These are phyloP conservation scores for Cordyceps tenuipes DNA, from an alignment of 2,329 filamentous ascomycete genomes.

Conservation along the genomic window DNA sequence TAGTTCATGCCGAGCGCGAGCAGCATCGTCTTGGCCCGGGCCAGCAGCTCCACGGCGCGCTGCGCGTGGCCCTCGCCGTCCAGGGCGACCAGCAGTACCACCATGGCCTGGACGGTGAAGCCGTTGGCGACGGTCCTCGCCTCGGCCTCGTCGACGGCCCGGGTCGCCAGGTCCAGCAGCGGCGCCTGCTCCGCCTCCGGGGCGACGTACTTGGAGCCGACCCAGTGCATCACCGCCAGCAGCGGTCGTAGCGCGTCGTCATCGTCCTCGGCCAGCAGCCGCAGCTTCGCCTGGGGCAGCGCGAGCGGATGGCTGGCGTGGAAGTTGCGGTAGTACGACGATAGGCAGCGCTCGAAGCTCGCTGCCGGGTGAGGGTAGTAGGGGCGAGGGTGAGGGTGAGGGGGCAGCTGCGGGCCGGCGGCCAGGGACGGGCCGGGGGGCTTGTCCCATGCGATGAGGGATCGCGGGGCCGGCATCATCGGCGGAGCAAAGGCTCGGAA, in stretches of 20 bases:
- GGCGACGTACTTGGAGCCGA: not conserved
- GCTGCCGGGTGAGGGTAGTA: not conserved
- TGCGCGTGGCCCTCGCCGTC: not conserved
- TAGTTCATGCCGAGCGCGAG: constrained; percentile 30
- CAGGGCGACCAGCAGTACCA: not conserved
- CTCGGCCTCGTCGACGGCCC: not conserved
- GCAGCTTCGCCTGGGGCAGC: not conserved
- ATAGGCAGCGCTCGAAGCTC: not conserved
- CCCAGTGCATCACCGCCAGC: constrained; percentile 5
- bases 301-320: constrained; percentile 4
- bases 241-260: not conserved
- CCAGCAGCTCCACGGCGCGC: not conserved
- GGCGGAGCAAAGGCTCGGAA: not conserved
- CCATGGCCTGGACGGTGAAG: constrained; percentile 2
- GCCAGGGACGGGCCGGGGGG: not conserved
- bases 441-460: not conserved
- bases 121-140: not conserved
- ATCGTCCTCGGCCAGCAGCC: not conserved
- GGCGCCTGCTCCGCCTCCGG: not conserved
- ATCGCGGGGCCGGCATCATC: not conserved
- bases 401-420: not conserved
- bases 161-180: not conserved
- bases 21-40: not conserved
- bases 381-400: too few relatives aligned
- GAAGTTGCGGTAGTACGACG: constrained; percentile 5